Evolutionary conservation across 192 early-diverging fungal genomes (phyloP).

Genomic region (Coemansia sp.): DNA sequence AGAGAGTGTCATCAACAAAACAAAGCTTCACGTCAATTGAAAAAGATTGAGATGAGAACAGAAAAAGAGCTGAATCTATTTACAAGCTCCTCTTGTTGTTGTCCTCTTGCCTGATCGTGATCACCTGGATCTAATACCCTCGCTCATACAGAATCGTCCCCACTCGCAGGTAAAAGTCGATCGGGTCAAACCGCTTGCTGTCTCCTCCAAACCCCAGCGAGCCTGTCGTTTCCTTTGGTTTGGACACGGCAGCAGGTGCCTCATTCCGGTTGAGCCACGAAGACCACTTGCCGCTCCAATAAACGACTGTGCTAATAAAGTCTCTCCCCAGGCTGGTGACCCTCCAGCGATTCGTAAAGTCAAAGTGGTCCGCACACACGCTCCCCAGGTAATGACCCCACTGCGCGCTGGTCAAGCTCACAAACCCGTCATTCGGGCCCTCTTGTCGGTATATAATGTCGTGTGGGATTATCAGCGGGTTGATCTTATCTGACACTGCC

Average conservation of each 20-base stretch:
- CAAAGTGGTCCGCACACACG: conserved; percentile 86
- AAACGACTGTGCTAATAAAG: conserved; percentile 36
- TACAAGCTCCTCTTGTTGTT: too few species aligned
- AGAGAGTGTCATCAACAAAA: conserved; percentile 15
- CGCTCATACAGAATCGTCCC: conserved; percentile 63
- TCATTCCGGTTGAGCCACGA: conserved; percentile 29
- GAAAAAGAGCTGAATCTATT: too few species aligned
- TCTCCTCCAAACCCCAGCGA: not conserved
- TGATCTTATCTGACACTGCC: conserved; percentile 60
- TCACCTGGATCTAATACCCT: conserved; percentile 63
- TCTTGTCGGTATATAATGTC: conserved; percentile 74
- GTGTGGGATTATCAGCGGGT: conserved; percentile 75
- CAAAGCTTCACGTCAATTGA: not conserved
- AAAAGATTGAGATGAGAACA: not conserved
- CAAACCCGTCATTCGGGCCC: conserved; percentile 92
- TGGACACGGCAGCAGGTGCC: not conserved
- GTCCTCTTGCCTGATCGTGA: too few species aligned
- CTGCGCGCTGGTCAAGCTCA: conserved; percentile 73
- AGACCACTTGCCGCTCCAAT: conserved; percentile 47
- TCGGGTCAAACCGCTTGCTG: conserved; percentile 59
- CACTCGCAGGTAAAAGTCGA: conserved; percentile 71
- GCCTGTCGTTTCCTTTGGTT: not conserved
- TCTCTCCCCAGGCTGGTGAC: conserved; percentile 35
- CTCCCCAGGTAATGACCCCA: conserved; percentile 88
- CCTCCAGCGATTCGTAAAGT: conserved; percentile 62